Conservation (phyloP, 164 flowering plant genomes). For the Aristolochia californica region DNA sequence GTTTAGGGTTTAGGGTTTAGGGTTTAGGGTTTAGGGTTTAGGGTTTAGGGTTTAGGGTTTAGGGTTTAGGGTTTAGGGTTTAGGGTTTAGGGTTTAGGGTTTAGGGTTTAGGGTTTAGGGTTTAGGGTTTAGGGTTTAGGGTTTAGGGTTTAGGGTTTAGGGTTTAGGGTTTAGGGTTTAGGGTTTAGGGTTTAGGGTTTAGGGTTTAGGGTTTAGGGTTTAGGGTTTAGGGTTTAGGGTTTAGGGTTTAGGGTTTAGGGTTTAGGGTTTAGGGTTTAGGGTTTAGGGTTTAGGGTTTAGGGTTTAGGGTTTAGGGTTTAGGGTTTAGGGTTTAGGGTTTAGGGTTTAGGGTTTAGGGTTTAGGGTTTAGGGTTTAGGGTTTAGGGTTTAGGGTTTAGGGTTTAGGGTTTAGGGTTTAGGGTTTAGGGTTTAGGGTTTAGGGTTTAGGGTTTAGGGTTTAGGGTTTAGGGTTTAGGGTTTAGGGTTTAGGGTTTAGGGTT, state of each 20-base stretch:
- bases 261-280: constrained; percentile 3
- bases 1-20: constrained; percentile 1
- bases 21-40: constrained; percentile 10
- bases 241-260: background rate
- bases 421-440: background rate
- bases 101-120: constrained; percentile 5
- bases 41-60: constrained; percentile 5
- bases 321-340: background rate
- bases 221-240: background rate
- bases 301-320: background rate
- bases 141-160: background rate
- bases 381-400: background rate
- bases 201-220: background rate
- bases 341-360: too few relatives aligned
- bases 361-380: too few relatives aligned
- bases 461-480: background rate
- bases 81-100: constrained; percentile 10
- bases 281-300: constrained; percentile 1
- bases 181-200: constrained; percentile 3
- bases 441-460: constrained; percentile 3
- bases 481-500: constrained; percentile 1
- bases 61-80: constrained; percentile 9
- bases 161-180: constrained; percentile 1
- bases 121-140: constrained; percentile 7
- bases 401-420: background rate